Base-by-base conservation (phyloP, 441 rosid genomes). In the Populus hybrid region DNA sequence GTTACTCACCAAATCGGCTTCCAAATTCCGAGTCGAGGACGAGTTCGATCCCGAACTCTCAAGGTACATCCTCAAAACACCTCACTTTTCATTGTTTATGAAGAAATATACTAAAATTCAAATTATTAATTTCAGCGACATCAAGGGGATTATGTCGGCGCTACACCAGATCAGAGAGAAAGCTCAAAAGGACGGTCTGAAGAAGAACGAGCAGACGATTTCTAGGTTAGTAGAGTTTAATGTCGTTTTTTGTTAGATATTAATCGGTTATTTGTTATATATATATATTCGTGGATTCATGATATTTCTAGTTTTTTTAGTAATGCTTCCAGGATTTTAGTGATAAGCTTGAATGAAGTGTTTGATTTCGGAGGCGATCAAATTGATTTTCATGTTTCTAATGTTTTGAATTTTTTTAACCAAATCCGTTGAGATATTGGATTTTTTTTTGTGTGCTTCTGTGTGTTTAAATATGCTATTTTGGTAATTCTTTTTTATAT, bases 201-300 rank as follows among this genome's bases (percentile, higher is more conserved):
- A 89, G 91, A 92, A 88, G 89, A 92, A 92, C 79, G 98, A 91
- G 77, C 92, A 92, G 76, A 94, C 95, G 75, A 90, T 94, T 79
- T 90, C 92, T 24, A 94, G 97, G 97, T 90, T 61, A 78, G 76
- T 9, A 9, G 3, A 36, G 64, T n/a, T 24, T 5, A 12, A 67
- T 10, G 38, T 74, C 38, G 5, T 18, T 74, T 70, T 73, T 36
- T 23, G 1, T 70, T 40, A 14, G 14, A 34, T 71, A 7, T 40
- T 32, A 68, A 23, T 71, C 73, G 6, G 3, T 69, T 6, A 1
- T 21, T 34, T 34, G 9, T 38, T 50, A 1, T 7, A 1, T 6
- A 18, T 28, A 30, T 30, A 30, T 30, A 30, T 30, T 30, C 32
- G 32, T 3, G 32, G 32, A 30, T 30, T 30, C 32, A 30, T 30